A percentile compares a stretch with the other conserved stretches of the same genome.
Evolutionary conservation across 495 filamentous ascomycete species (phyloP).

Genomic region (Hamigera avellanea): DNA sequence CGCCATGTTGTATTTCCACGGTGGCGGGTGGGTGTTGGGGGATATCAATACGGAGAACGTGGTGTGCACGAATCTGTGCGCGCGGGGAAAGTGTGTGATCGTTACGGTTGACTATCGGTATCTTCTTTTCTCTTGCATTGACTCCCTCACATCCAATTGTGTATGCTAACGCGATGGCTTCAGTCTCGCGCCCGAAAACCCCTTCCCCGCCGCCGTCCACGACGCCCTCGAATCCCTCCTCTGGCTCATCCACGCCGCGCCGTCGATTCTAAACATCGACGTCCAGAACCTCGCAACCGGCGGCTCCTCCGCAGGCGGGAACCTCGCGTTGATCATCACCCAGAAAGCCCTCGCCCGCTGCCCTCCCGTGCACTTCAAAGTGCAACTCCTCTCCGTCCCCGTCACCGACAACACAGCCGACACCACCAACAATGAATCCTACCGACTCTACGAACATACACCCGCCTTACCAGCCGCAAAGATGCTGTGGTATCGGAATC

Average conservation of each 20-base stretch:
- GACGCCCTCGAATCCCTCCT: constrained; percentile 47
- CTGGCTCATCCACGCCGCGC: constrained; percentile 36
- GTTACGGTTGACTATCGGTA: constrained; percentile 47
- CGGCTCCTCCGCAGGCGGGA: constrained; percentile 45
- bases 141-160: neutral
- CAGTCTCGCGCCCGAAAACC: constrained; percentile 43
- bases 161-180: neutral
- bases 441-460: constrained; percentile 35
- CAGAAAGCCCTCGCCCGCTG: constrained; percentile 37
- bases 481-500: constrained; percentile 48
- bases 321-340: constrained; percentile 42
- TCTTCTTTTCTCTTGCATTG: constrained; percentile 2
- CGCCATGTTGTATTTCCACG: constrained; percentile 45
- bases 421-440: constrained; percentile 31
- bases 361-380: constrained; percentile 27
- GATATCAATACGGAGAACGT: constrained; percentile 48
- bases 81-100: constrained; percentile 37
- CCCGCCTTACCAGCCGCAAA: constrained; percentile 40
- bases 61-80: constrained; percentile 44
- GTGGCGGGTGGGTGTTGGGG: constrained; percentile 48
- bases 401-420: constrained; percentile 46
- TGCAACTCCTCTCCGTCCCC: constrained; percentile 45
- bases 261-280: constrained; percentile 28
- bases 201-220: constrained; percentile 43
- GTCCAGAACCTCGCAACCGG: constrained; percentile 37